Base-by-base conservation (phyloP, 495 filamentous ascomycete genomes). In the Tirmania nivea region DNA sequence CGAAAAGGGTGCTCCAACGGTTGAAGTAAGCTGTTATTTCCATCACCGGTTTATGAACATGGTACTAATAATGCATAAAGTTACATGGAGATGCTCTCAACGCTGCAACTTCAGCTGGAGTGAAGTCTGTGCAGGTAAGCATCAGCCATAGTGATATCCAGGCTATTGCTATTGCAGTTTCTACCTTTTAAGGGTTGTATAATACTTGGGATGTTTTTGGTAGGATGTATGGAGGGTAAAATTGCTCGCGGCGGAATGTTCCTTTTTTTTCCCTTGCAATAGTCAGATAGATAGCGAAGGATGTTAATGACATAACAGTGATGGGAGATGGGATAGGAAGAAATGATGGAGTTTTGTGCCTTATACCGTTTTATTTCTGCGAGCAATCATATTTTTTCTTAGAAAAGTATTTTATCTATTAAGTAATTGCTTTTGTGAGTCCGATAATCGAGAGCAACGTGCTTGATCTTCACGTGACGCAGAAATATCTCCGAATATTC, bases 61-160 rank as follows among this genome's bases (percentile, higher is more conserved):
- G 8, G 42, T 68, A 69, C 70, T 76, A 65, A 73, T 63, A 42
- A 53, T 57, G 48, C 59, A 66, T 55, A 50, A 56, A 89, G 88
- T 76, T 97, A 42, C 79, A 86, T 60, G 92, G 90, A 60, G 78
- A 78, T 53, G 90, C 92, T 16, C 75, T 83, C 55, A 69, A 73
- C 51, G 86, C 83, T 42, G 92, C 90, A 9, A 79, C 81, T 61
- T 74, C 82, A 60, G 86, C 80, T 47, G 87, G 87, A 48, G 77
- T 94, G 14, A 93, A 92, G 71, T 73, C 75, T 31, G 79, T 95
- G 55, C 83, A 72, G 55, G 86, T 99, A 52, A 93, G 86, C 63
- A 94, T 99, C 60, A 92, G 86, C 56, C 92, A 99, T 65, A 89
- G 79, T 45, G 88, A 94, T 59, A 75, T 73, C 35, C 89, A 96